phyloP scores from a whole-genome alignment of 2,329 filamentous ascomycete genomes.

The Pestalotiopsis sp. region DNA sequence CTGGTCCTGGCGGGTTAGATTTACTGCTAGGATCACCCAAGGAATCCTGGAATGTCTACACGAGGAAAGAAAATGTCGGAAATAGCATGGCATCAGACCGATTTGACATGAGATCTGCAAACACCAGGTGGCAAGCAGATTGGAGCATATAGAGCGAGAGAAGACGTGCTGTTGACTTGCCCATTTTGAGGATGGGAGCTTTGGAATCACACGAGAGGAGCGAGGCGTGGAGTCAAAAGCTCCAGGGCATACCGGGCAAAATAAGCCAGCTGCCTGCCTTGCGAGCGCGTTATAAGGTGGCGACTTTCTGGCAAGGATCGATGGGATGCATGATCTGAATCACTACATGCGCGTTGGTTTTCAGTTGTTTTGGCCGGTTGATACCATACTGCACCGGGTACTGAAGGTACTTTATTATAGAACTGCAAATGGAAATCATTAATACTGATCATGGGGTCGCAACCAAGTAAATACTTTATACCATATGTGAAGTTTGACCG shows the following conservation, averaged over 20 bases:
- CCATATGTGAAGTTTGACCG: too few species aligned
- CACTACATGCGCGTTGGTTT: constrained; percentile 2
- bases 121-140: not conserved
- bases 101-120: not conserved
- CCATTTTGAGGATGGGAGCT: not conserved
- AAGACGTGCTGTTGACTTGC: not conserved
- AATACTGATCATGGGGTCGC: not conserved
- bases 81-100: not conserved
- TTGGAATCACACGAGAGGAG: not conserved
- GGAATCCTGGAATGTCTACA: not conserved
- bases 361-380: not conserved
- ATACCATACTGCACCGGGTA: constrained; percentile 8
- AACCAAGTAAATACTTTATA: too few species aligned
- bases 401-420: constrained; percentile 1
- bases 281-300: not conserved
- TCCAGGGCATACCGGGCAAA: not conserved
- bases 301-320: not conserved
- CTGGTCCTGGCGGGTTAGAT: not conserved
- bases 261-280: not conserved
- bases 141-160: not conserved
- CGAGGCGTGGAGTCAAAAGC: not conserved
- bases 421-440: constrained; percentile 1
- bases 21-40: not conserved
- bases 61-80: not conserved
- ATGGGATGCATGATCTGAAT: not conserved